Conservation (phyloP, 139 green algal genomes). For the Ettlia oleoabundans region DNA sequence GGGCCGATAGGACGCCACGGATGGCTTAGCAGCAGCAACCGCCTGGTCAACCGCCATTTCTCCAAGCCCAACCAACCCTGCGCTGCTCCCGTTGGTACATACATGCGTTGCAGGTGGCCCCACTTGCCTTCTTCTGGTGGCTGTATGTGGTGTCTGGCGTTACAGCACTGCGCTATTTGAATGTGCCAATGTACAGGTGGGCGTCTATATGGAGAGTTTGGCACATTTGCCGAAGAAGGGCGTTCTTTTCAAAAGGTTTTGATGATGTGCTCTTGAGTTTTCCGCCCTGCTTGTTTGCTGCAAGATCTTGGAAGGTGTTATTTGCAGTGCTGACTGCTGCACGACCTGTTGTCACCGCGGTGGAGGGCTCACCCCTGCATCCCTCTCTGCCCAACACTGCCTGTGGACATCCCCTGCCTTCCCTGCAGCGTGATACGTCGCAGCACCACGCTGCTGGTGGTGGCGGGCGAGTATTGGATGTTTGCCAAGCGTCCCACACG, state of each 20-base stretch:
- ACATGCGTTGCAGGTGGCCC: constrained; percentile 31
- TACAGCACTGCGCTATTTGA: constrained; percentile 58
- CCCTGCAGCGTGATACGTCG: constrained; percentile 53
- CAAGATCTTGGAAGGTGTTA: no score
- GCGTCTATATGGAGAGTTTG: no score
- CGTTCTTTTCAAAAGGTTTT: no score
- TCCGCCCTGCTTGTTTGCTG: no score
- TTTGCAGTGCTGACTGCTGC: no score
- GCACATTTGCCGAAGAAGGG: no score
- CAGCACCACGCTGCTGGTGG: constrained; percentile 58
- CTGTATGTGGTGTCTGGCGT: constrained; percentile 64
- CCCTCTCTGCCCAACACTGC: not conserved
- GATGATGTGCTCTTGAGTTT: no score
- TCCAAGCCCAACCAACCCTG: no score
- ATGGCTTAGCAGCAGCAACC: not conserved
- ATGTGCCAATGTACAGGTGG: constrained; percentile 66
- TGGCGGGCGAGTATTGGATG: constrained; percentile 50
- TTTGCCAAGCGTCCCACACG: constrained; percentile 40
- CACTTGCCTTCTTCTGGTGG: constrained; percentile 62
- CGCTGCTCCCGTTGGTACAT: no score
- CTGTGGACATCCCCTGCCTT: not conserved
- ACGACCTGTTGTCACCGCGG: no score
- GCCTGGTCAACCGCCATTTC: not conserved
- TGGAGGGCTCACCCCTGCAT: no score
- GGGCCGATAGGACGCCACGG: no score